phyloP scores from a whole-genome alignment of 2,329 filamentous ascomycete genomes.

The Waltergamsia citrina region DNA sequence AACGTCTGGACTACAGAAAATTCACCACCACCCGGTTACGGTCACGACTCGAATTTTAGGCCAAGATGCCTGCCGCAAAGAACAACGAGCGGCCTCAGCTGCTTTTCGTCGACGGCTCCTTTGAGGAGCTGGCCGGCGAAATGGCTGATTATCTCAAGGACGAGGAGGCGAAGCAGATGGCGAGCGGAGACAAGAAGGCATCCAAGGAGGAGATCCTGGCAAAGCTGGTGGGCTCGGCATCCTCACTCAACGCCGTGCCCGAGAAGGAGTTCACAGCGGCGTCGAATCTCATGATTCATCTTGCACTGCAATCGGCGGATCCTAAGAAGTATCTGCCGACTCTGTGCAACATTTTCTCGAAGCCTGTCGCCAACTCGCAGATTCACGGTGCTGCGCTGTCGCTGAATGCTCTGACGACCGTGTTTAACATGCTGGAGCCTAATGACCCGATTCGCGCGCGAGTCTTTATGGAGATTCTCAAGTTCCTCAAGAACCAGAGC shows the following conservation, averaged over 20 bases:
- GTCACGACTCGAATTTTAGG: background rate
- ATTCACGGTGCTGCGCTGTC: constrained; percentile 78
- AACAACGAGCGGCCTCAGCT: constrained; percentile 44
- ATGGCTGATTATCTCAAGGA: constrained; percentile 90
- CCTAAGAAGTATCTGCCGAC: constrained; percentile 77
- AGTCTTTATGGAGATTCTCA: constrained; percentile 81
- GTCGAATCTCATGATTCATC: constrained; percentile 93
- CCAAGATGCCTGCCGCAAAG: constrained; percentile 20
- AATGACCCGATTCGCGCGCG: constrained; percentile 76
- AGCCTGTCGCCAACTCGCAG: constrained; percentile 78
- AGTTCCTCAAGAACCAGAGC: constrained; percentile 64
- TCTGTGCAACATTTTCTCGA: constrained; percentile 82
- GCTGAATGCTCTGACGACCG: constrained; percentile 82
- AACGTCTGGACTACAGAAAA: no score
- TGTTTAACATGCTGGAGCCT: constrained; percentile 86
- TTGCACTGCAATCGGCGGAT: constrained; percentile 78
- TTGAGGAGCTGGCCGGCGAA: constrained; percentile 87
- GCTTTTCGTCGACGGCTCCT: constrained; percentile 80
- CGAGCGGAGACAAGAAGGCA: constrained; percentile 55
- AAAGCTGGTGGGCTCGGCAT: constrained; percentile 76
- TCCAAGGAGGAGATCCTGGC: constrained; percentile 76
- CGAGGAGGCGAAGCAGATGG: constrained; percentile 66
- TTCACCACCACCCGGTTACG: background rate
- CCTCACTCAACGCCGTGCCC: constrained; percentile 70
- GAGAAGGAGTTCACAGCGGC: constrained; percentile 96